phyloP scores from a whole-genome alignment of 257 asterid genomes.

The Solanum sitiens region DNA sequence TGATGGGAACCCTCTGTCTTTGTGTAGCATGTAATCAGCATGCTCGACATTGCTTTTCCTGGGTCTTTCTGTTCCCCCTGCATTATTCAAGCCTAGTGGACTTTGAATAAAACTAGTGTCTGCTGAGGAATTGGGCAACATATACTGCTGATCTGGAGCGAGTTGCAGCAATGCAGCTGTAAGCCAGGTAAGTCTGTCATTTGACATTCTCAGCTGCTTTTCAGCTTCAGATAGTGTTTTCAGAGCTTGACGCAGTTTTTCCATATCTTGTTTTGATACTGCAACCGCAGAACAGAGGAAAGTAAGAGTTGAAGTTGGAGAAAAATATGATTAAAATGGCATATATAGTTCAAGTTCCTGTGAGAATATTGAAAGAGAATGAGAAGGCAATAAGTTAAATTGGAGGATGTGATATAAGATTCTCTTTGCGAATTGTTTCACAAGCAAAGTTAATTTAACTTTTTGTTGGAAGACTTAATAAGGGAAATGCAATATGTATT shows the following conservation, averaged over 20 bases:
- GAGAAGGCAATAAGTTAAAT: background rate
- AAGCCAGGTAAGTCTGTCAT: slow-evolving; percentile 86
- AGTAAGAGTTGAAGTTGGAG: background rate
- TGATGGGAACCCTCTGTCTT: slow-evolving; percentile 9
- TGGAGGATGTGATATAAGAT: background rate
- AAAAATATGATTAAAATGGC: background rate
- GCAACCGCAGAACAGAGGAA: slow-evolving; percentile 10
- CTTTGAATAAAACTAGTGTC: slow-evolving; percentile 61
- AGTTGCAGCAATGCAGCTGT: slow-evolving; percentile 93
- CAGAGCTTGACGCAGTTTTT: slow-evolving; percentile 84
- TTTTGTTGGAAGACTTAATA: background rate
- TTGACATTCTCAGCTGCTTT: slow-evolving; percentile 88
- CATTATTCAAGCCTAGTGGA: slow-evolving; percentile 34
- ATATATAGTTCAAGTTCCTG: background rate
- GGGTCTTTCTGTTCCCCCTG: slow-evolving; percentile 28
- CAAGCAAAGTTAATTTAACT: background rate
- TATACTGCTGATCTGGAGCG: slow-evolving; percentile 88
- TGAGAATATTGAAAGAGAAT: background rate
- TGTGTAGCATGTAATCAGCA: slow-evolving; percentile 28
- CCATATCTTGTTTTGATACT: slow-evolving; percentile 89
- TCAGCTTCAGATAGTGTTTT: slow-evolving; percentile 95
- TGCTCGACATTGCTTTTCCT: slow-evolving; percentile 24
- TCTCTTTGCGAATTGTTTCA: background rate
- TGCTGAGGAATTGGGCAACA: slow-evolving; percentile 57
- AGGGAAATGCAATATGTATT: background rate